phyloP scores from a whole-genome alignment of 176 grass and related monocot species.

The Luzula sylvatica region DNA sequence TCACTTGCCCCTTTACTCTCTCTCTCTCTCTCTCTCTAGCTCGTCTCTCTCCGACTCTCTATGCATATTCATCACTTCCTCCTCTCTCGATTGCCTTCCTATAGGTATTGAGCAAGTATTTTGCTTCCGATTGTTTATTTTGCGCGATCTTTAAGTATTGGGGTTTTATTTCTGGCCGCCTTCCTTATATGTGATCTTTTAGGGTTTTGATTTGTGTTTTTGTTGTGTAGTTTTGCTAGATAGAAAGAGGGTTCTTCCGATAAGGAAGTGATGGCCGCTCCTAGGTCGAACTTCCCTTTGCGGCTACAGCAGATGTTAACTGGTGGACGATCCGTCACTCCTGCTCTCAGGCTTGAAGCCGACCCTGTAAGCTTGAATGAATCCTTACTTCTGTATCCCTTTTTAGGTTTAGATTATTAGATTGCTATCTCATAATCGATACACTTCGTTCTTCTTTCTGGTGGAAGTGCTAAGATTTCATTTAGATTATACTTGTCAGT shows the following conservation, averaged over 20 bases:
- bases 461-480: not conserved
- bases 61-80: conserved; percentile 22
- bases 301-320: conserved; percentile 92
- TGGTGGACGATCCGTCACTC: conserved; percentile 51
- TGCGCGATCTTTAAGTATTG: conserved; percentile 15
- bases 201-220: conserved; percentile 17
- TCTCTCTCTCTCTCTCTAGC: not conserved
- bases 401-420: not conserved
- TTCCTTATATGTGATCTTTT: not conserved
- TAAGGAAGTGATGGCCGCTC: conserved; percentile 55
- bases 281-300: conserved; percentile 75
- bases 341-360: conserved; percentile 75
- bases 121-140: not conserved
- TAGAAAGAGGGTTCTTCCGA: conserved; percentile 28
- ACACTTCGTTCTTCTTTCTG: not conserved
- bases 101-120: conserved; percentile 22
- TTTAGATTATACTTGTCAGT: not conserved
- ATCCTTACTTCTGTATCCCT: not conserved
- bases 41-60: conserved; percentile 19
- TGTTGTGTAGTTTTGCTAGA: conserved; percentile 29
- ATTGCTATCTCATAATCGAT: conserved; percentile 25
- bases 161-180: conserved; percentile 31
- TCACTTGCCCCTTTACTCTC: conserved; percentile 9
- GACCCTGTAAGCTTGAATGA: conserved; percentile 56
- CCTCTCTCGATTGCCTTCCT: not conserved